Evolutionary conservation across 192 early-diverging fungal species (phyloP).

Genomic region (Geranomyces variabilis): DNA sequence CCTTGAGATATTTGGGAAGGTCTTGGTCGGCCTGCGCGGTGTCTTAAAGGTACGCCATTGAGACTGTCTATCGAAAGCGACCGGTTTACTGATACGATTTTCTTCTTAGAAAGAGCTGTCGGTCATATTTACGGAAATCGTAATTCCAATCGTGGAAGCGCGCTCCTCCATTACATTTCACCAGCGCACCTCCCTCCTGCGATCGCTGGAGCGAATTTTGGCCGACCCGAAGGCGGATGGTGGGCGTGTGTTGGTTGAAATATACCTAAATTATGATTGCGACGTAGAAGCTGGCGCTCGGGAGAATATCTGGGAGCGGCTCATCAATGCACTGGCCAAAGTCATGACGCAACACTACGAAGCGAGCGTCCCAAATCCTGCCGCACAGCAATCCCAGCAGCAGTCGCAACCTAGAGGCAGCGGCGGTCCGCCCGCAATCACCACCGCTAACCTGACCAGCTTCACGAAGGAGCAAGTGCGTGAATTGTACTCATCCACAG

Average conservation of each 20-base stretch:
- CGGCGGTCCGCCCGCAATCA: conserved; percentile 51
- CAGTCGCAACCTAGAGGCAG: conserved; percentile 11
- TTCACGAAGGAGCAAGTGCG: conserved; percentile 61
- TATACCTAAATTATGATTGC: conserved; percentile 96
- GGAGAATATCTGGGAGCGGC: conserved; percentile 89
- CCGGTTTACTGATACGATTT: neutral
- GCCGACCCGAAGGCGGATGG: conserved; percentile 64
- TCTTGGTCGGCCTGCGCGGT: conserved; percentile 66
- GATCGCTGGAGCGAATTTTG: conserved; percentile 68
- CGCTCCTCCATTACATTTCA: conserved; percentile 61
- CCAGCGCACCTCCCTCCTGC: conserved; percentile 77
- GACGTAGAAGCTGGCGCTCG: conserved; percentile 69
- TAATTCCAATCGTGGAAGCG: conserved; percentile 87
- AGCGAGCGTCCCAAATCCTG: conserved; percentile 12
- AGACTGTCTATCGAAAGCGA: neutral
- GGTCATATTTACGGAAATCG: conserved; percentile 86
- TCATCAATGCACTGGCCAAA: conserved; percentile 72
- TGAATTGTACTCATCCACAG: conserved; percentile 56
- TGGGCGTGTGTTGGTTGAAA: conserved; percentile 77
- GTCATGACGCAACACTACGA: conserved; percentile 55
- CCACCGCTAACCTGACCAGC: conserved; percentile 50
- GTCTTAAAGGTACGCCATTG: conserved; percentile 64
- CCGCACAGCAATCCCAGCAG: neutral
- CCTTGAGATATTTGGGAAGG: conserved; percentile 82
- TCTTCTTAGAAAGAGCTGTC: conserved; percentile 75